Evolutionary conservation across 148 eudicot genomes (phyloP), one percentile per base, ranked within the genome.

Genomic region (Rhododendron griersonianum): DNA sequence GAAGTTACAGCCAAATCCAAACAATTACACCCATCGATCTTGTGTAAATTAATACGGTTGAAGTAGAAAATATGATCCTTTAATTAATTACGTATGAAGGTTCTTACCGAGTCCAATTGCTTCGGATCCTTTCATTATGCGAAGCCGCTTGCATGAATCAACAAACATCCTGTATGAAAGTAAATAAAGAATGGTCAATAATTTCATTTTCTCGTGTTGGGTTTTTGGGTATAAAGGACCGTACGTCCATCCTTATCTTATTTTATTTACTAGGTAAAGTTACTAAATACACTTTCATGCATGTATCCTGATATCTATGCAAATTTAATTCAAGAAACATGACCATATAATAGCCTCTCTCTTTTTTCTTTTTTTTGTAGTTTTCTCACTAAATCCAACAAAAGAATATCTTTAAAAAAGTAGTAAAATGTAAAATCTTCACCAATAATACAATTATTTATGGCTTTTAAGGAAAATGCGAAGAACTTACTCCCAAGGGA

Each of bases 61-160:
- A 18, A 71, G 57, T 5, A n/a, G n/a, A 15, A 48, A 1, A 14
- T 13, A 1, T 28, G 5, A 18, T n/a, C 76, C 19, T 28, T 30
- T 30, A 21, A 21, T 59, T 59, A 35, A 35, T 35, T 35, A 33
- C n/a, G n/a, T 33, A 21, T 59, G 25, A 59, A 59, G 65, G 25
- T 59, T 59, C 89, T 51, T 89, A 93, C 95, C 95, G 44, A 93
- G 95, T 74, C 94, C 95, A 86, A 89, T 89, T 3, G 95, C 95
- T 86, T 93, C 95, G 1, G 95, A 92, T 83, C 95, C 95, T 84
- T 93, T 93, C 94, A 93, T 93, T 59, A 93, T 91, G 71, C 95
- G 94, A 57, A 93, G 69, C 75, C 95, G 91, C 89, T 91, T 93
- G 94, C 95, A 93, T 81, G 94, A 93, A 84, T 92, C 91, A 63